phyloP scores from a whole-genome alignment of 2,329 filamentous ascomycete genomes.

The Calonectria hawksworthii region DNA sequence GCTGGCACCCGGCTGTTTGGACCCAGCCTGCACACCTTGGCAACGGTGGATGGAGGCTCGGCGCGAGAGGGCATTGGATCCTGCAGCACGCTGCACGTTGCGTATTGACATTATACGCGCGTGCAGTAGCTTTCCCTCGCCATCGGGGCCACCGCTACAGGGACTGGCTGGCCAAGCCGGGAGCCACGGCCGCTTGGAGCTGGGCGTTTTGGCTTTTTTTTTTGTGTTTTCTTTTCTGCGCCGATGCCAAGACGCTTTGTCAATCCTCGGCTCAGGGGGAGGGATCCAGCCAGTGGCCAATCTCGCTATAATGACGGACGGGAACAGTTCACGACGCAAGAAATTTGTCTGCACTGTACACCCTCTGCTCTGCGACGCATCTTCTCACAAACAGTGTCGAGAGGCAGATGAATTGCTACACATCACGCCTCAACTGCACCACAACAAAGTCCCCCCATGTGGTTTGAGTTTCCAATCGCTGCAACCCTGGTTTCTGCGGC shows the following conservation, averaged over 20 bases:
- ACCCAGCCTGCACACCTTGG: conserved; percentile 5
- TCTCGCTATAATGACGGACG: conserved; percentile 1
- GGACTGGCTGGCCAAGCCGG: conserved; percentile 39
- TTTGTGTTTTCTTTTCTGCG: not conserved
- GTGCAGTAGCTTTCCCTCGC: not conserved
- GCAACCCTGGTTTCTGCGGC: not conserved
- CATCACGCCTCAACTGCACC: not conserved
- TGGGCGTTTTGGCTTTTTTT: not conserved
- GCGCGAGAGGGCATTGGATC: not conserved
- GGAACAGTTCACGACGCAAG: not conserved
- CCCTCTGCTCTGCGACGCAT: not conserved
- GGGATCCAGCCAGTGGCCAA: not conserved
- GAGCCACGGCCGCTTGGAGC: conserved; percentile 12
- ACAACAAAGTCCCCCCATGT: too few relatives aligned
- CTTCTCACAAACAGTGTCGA: not conserved
- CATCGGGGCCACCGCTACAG: conserved; percentile 9
- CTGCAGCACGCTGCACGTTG: not conserved
- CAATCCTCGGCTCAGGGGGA: conserved; percentile 12
- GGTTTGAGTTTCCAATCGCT: not conserved
- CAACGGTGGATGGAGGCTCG: not conserved
- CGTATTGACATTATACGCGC: not conserved
- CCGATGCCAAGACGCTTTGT: conserved; percentile 8
- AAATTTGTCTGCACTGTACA: not conserved
- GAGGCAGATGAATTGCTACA: not conserved
- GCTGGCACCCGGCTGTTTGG: not conserved